Evolutionary conservation across 2,329 filamentous ascomycete species (phyloP).

Genomic region (Phoma herbarum): DNA sequence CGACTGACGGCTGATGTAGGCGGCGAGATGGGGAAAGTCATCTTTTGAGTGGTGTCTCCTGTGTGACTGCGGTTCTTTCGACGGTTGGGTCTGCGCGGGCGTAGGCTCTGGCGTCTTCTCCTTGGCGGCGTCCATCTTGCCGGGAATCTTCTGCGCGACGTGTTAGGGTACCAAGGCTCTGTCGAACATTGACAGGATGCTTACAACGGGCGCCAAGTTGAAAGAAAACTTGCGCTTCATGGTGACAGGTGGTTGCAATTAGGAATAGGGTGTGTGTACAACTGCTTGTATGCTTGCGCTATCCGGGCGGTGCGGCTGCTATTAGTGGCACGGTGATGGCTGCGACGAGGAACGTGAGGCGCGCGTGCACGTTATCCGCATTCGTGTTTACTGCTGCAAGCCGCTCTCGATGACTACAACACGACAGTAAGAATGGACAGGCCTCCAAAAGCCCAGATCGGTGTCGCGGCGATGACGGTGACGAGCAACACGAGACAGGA

Average conservation of each 20-base stretch:
- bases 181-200: slow-evolving; percentile 22
- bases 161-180: slow-evolving; percentile 6
- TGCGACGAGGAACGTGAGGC: slow-evolving; percentile 9
- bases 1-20: slow-evolving; percentile 55
- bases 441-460: slow-evolving; percentile 1
- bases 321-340: slow-evolving; percentile 7
- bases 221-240: slow-evolving; percentile 58
- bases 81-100: slow-evolving; percentile 21
- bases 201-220: slow-evolving; percentile 54
- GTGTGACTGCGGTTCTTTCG: slow-evolving; percentile 26
- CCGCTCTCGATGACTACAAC: neutral
- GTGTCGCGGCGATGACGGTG: slow-evolving; percentile 17
- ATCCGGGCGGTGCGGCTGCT: slow-evolving; percentile 4
- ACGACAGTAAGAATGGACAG: slow-evolving; percentile 9
- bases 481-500: slow-evolving; percentile 13
- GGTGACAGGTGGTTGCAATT: slow-evolving; percentile 5
- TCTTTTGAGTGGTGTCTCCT: slow-evolving; percentile 41
- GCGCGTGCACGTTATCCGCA: slow-evolving; percentile 19
- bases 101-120: slow-evolving; percentile 41
- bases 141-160: slow-evolving; percentile 44
- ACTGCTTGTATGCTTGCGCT: slow-evolving; percentile 5
- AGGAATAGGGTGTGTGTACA: slow-evolving; percentile 5
- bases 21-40: slow-evolving; percentile 49
- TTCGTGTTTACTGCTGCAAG: slow-evolving; percentile 8
- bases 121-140: slow-evolving; percentile 42